phyloP scores from a whole-genome alignment of 2,329 filamentous ascomycete genomes.

The Teratosphaeria viscida region DNA sequence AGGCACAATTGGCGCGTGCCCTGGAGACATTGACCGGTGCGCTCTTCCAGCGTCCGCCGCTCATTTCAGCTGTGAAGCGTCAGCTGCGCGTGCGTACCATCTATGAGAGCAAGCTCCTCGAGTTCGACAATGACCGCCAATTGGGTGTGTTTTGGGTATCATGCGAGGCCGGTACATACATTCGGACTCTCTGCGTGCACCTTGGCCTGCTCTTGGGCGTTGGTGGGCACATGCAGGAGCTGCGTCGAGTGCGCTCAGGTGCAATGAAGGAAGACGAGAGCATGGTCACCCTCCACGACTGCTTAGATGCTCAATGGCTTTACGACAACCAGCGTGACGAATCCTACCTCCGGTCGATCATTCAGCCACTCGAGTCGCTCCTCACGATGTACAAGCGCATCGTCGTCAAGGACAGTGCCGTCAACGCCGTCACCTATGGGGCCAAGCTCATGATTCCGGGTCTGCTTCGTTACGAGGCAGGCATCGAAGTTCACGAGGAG shows the following conservation, averaged over 20 bases:
- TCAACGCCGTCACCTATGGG: constrained; percentile 97
- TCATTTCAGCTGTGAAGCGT: constrained; percentile 98
- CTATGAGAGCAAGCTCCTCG: constrained; percentile 85
- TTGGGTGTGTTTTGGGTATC: constrained; percentile 98
- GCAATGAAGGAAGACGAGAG: constrained; percentile 87
- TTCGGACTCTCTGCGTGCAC: constrained; percentile 95
- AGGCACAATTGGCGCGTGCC: constrained; percentile 84
- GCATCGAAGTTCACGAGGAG: constrained; percentile 90
- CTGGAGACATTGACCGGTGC: constrained; percentile 94
- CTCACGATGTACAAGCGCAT: constrained; percentile 91
- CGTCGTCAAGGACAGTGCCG: constrained; percentile 91
- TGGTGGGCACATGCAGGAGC: constrained; percentile 96
- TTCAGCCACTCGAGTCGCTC: constrained; percentile 84
- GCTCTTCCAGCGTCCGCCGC: constrained; percentile 88
- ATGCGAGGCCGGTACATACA: constrained; percentile 97
- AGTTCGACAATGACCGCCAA: constrained; percentile 98
- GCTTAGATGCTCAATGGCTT: constrained; percentile 91
- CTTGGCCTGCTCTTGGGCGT: constrained; percentile 68
- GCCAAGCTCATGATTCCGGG: constrained; percentile 98
- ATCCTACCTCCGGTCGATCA: constrained; percentile 80
- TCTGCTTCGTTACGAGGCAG: constrained; percentile 81
- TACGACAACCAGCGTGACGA: constrained; percentile 95
- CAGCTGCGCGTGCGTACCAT: constrained; percentile 97
- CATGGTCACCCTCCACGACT: constrained; percentile 88
- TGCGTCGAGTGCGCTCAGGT: constrained; percentile 83